These are phyloP conservation scores for Verticillium longisporum DNA, from an alignment of 2,329 filamentous ascomycete genomes.

Conservation along the genomic window DNA sequence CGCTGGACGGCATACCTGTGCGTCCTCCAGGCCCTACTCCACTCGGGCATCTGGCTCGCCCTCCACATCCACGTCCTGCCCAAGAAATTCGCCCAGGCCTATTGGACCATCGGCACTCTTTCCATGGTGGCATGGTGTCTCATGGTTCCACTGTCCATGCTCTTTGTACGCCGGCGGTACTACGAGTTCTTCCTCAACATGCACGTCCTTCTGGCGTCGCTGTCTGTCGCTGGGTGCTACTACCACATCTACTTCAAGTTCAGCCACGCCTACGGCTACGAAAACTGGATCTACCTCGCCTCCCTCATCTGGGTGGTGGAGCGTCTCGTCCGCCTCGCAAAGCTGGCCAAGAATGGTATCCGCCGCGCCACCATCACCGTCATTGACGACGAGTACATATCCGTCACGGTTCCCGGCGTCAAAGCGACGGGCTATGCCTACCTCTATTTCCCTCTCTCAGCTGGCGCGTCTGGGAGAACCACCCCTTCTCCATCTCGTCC, in stretches of 20 bases:
- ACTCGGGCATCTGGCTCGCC: conserved; percentile 5
- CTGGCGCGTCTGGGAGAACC: conserved; percentile 8
- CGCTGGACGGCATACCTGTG: conserved; percentile 7
- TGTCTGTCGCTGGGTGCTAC: conserved; percentile 15
- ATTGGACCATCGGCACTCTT: conserved; percentile 16
- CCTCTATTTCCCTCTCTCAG: conserved; percentile 7
- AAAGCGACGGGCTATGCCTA: conserved; percentile 8
- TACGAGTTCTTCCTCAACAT: conserved; percentile 17
- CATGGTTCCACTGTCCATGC: conserved; percentile 9
- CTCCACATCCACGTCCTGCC: conserved; percentile 4
- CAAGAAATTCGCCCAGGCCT: conserved; percentile 6
- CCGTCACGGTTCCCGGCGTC: conserved; percentile 5
- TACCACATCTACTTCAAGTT: conserved; percentile 16
- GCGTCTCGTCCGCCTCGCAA: conserved; percentile 5
- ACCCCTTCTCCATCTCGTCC: conserved; percentile 5
- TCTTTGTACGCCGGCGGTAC: conserved; percentile 12
- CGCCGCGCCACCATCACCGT: conserved; percentile 5
- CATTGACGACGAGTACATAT: conserved; percentile 8
- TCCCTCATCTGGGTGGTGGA: conserved; percentile 11
- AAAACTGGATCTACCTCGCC: conserved; percentile 14
- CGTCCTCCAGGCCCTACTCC: conserved; percentile 4
- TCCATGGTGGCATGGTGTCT: conserved; percentile 6
- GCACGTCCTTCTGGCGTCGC: conserved; percentile 12
- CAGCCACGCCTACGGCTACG: conserved; percentile 13
- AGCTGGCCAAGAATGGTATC: conserved; percentile 7